Evolutionary conservation across 495 filamentous ascomycete genomes (phyloP), one percentile per base, ranked within the genome.

Genomic region (Talaromyces adpressus): DNA sequence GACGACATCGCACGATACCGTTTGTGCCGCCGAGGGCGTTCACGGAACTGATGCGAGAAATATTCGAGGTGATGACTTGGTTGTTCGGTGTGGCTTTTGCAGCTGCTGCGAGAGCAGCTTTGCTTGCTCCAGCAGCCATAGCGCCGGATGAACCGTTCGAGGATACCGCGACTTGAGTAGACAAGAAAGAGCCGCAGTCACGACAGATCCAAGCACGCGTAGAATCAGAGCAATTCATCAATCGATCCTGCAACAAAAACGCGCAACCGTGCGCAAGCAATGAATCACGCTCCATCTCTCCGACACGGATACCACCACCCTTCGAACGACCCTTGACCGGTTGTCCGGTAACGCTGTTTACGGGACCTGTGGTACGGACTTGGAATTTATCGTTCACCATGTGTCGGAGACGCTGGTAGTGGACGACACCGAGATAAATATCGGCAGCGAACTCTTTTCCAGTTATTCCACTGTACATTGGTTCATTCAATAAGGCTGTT

Each of bases 381-480:
- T 98, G 94, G 84, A 91, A 98, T 76, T 98, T 98, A 75, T 98
- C 94, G 82, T 96, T 97, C 22, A 98, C 94, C 94, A 98, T 98
- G 85, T 98, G 94, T 71, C 94, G 83, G 58, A 98, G 82, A 71
- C 94, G 88, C 73, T 98, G 94, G 82, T 98, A 98, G 81, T 97
- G 96, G 63, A 98, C 94, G 58, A 96, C 85, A 25, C 94, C 94
- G 65, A 97, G 86, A 77, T 95, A 98, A 72, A 98, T 98, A 75
- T 98, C 94, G 8, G 91, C 93, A 25, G 87, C 85, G 20, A 98
- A 87, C 75, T 98, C 94, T 68, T 93, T 87, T 63, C 94, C 94
- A 0, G 94, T 98, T 72, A 98, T 93, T 14, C 94, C 94, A 47
- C 85, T 90, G 77, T 98, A 98, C 84, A 98, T 93, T 4, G 94